phyloP scores from a whole-genome alignment of 176 grass and related monocot genomes.

The Pharus latifolius region DNA sequence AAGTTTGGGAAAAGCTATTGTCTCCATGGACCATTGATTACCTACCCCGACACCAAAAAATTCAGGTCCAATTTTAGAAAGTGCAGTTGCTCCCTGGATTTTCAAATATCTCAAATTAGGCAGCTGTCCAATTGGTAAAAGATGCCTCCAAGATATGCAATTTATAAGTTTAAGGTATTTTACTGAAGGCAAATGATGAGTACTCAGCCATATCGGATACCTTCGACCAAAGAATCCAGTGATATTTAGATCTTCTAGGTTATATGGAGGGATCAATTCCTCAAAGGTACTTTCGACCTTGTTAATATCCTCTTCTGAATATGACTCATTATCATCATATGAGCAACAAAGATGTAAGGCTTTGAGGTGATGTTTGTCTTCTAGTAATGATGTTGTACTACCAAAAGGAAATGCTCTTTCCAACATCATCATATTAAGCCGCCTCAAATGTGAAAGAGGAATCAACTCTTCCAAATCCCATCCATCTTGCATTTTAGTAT shows the following conservation, averaged over 20 bases:
- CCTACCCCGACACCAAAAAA: background rate
- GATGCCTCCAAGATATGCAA: background rate
- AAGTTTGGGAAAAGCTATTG: conserved; percentile 16
- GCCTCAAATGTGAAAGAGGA: background rate
- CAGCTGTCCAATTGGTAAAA: conserved; percentile 10
- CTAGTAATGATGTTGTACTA: background rate
- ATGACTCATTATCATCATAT: background rate
- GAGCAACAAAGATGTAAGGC: fast-evolving
- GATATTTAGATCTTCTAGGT: background rate
- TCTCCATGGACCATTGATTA: background rate
- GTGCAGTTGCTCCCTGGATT: background rate
- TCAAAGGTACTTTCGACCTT: conserved; percentile 19
- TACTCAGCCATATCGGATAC: background rate
- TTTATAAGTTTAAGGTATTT: background rate
- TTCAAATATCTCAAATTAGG: conserved; percentile 15
- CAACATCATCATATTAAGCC: background rate
- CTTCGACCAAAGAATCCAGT: background rate
- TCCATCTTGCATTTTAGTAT: background rate
- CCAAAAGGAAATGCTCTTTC: background rate
- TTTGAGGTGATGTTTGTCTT: background rate
- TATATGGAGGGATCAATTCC: background rate
- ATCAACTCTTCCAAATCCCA: background rate
- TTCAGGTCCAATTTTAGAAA: conserved; percentile 14
- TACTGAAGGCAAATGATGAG: background rate
- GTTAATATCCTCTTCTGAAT: background rate